Base-by-base conservation (phyloP, 306 rosid species). In the Abrus precatorius region DNA sequence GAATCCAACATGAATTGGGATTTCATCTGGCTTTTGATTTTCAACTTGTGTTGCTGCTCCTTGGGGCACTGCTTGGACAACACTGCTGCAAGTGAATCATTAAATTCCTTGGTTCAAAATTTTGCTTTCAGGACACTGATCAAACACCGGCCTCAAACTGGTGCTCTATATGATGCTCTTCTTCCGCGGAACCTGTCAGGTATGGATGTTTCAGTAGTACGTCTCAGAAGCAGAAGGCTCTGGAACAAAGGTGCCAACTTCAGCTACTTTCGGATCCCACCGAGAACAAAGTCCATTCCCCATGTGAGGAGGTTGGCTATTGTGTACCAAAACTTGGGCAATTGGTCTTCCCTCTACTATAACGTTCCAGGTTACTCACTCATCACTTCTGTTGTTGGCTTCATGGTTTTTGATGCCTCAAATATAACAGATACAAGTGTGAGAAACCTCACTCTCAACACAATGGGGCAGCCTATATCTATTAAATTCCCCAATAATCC, bases 241-340 rank as follows among this genome's bases (percentile, higher is more conserved):
- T 93, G 98, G 98, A 82, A 86, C 9, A 84, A 53, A 78, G 98
- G 98, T 29, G 95, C 91, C n/a, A 87, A 93, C 72, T 87, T 91
- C 30, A 82, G 93, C 85, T 78, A 78, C 75, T 90, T 93, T 64
- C 70, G 49, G 62, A 89, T 93, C 77, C 97, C 99, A n/a, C 77
- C 96, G 43, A 89, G 89, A 83, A 89, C 97, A 7, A 66, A 80
- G 73, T 69, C 98, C 48, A 78, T 89, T 49, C 99, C 98, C 20
- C 93, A 85, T 55, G 97, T 93, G 10, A 89, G 47, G 83, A 91
- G 98, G 74, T 43, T 95, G 74, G 96, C 89, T 41, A 84, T 93
- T 38, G 93, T 91, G 38, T 90, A 86, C 69, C 94, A 93, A 72
- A 77, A 93, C 81, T 72, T 91, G 79, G 93, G 95, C 9, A 95